Base-by-base conservation (phyloP, 2,329 filamentous ascomycete genomes). In the Thielaviopsis euricoi region DNA sequence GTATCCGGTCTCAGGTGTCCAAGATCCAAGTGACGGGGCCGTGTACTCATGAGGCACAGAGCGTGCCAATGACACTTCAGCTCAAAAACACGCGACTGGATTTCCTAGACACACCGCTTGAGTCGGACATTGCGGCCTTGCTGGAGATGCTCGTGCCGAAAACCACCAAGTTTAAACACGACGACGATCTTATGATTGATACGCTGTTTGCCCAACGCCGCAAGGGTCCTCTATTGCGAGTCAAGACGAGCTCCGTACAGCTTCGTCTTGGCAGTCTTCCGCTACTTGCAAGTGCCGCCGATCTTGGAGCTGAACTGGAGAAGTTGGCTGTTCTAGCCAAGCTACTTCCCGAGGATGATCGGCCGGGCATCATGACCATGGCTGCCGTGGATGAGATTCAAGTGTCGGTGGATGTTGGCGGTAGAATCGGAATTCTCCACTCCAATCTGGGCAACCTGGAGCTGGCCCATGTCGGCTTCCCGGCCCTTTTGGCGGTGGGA, bases 171-270 rank as follows among this genome's bases (percentile, higher is more conserved):
- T 96, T 93, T 64, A 85, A 91, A 61, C 82, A 83, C 52, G 87
- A 94, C 61, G 89, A 96, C 64, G 91, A 97, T 65, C 95, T 98
- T 61, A 83, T 98, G 76, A 80, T 98, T 22, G 91, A 97, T 64
- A 96, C 89, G 0, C 75, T 98, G 0, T 72, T 97, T 15, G 79
- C 87, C 22, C 93, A 98, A 68, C 78, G 93, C 60, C 80, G 85
- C 56, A 91, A 96, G 69, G 93, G 91, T 0, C 83, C 87, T 10
- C 85, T 97, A 6, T 73, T 96, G 29, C 82, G 88, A 53, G 68
- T 87, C 5, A 82, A 79, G 3, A 67, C 94, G 6, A 82, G 82
- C 26, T 77, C 78, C 26, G 69, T 89, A 19, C 81, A 82, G 55
- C 71, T 84, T 22, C 74, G 77, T 3, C 71, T 93, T 17, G 74